Evolutionary conservation across 768 basidiomycete species (phyloP).

Genomic region (Leccinum variicolor): DNA sequence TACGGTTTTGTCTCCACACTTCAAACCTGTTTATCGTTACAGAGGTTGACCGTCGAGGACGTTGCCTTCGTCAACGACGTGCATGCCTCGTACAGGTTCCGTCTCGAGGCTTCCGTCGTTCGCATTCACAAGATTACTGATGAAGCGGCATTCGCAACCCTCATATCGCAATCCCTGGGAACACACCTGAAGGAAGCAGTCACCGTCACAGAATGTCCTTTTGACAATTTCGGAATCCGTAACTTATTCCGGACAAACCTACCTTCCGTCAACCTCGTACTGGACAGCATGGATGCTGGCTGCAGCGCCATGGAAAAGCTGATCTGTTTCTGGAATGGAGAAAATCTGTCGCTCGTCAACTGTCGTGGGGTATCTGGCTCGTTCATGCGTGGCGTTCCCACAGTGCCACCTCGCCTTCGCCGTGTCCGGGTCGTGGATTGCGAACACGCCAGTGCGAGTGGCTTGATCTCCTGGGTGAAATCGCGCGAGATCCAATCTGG

Average conservation of each 20-base stretch:
- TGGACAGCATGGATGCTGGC: background rate
- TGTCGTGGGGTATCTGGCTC: slow-evolving; percentile 1
- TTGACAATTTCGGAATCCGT: slow-evolving; percentile 1
- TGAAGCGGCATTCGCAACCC: background rate
- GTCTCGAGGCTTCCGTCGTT: slow-evolving; percentile 1
- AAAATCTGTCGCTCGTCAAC: slow-evolving; percentile 2
- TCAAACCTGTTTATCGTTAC: background rate
- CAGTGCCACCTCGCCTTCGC: background rate
- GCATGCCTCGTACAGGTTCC: slow-evolving; percentile 1
- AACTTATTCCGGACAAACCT: background rate
- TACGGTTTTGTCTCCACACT: background rate
- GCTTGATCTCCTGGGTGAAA: background rate
- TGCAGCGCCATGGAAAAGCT: background rate
- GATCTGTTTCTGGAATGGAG: slow-evolving; percentile 9
- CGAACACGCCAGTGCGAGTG: background rate
- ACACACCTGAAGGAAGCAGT: slow-evolving; percentile 2
- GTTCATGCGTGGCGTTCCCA: slow-evolving; percentile 4
- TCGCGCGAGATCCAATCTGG: slow-evolving; percentile 1
- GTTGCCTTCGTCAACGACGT: slow-evolving; percentile 6
- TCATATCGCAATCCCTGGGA: slow-evolving; percentile 3
- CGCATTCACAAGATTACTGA: background rate
- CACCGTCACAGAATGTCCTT: background rate
- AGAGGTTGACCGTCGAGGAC: slow-evolving; percentile 4
- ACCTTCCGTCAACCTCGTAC: background rate
- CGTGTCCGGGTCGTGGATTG: slow-evolving; percentile 7